These are phyloP conservation scores for Triticum aestivum DNA, from an alignment of 176 grass and related monocot species.

Conservation along the genomic window IWGSC_CS_RefSeq_v2.1 NC_057803.1:633974090-633974589, in stretches of 20 bases:
- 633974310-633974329: conserved; percentile 71
- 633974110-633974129: conserved; percentile 36
- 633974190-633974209: conserved; percentile 21
- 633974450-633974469: background rate
- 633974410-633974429: background rate
- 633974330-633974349: conserved; percentile 82
- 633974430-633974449: background rate
- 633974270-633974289: conserved; percentile 66
- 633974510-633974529: background rate
- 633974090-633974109: conserved; percentile 79
- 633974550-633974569: background rate
- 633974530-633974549: background rate
- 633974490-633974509: background rate
- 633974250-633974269: conserved; percentile 64
- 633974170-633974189: conserved; percentile 47
- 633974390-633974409: no score
- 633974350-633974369: background rate
- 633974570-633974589: background rate
- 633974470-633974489: conserved; percentile 25
- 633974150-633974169: conserved; percentile 78
- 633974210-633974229: conserved; percentile 52
- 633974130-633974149: conserved; percentile 64
- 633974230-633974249: conserved; percentile 80
- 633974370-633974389: no score
- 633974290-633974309: conserved; percentile 78